Conservation (phyloP, 768 basidiomycete species). For the Tremella yokohamensis region DNA sequence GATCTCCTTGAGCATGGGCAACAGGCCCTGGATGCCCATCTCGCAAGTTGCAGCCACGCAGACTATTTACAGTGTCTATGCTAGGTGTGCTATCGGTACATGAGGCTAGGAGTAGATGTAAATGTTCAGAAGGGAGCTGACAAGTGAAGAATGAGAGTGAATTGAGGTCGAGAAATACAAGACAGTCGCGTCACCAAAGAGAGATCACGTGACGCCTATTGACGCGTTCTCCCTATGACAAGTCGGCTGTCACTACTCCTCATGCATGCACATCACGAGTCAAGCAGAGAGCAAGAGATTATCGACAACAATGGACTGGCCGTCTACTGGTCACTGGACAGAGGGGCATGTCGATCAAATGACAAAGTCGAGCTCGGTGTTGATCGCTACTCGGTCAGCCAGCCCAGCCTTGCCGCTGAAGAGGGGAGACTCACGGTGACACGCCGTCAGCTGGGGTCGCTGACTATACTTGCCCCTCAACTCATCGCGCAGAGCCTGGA, state of each 20-base stretch:
- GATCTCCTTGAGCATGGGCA: conserved; percentile 86
- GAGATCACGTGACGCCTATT: conserved; percentile 1
- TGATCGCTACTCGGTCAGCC: conserved; percentile 5
- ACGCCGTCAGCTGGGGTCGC: conserved; percentile 52
- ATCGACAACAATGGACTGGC: not conserved
- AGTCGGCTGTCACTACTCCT: no score
- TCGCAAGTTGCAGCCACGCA: not conserved
- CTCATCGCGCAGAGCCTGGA: conserved; percentile 52
- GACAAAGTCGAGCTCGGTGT: conserved; percentile 9
- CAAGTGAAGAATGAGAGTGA: not conserved
- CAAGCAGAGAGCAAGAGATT: no score
- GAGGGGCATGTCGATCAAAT: not conserved
- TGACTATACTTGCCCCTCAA: conserved; percentile 52
- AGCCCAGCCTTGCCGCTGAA: not conserved
- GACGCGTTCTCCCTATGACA: not conserved
- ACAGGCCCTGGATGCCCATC: conserved; percentile 90
- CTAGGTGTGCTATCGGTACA: not conserved
- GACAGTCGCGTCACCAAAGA: conserved; percentile 8
- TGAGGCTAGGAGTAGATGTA: not conserved
- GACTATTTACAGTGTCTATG: not conserved
- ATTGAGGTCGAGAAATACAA: not conserved
- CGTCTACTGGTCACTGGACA: not conserved
- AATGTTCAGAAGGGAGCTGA: not conserved
- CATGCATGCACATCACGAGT: no score
- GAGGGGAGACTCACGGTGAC: conserved; percentile 41